These are phyloP conservation scores for Xylariales sp. DNA, from an alignment of 2,329 filamentous ascomycete species.

Conservation along the genomic window DNA sequence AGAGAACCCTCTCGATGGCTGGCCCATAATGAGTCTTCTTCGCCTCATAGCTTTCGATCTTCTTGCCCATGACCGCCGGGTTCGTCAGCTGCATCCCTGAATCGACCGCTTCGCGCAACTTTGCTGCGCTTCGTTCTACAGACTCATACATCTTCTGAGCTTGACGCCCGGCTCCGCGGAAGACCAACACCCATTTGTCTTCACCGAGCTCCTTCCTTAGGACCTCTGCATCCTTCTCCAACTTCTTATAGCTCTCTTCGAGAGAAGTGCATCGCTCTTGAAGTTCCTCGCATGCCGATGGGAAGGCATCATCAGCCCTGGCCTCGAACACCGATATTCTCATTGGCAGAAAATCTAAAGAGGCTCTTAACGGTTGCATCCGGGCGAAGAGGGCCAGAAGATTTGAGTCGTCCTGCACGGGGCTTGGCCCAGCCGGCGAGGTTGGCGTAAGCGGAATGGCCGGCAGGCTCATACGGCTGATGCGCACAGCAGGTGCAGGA, in stretches of 20 bases:
- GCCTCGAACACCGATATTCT: slow-evolving; percentile 80
- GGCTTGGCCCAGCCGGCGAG: slow-evolving; percentile 47
- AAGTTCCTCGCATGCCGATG: slow-evolving; percentile 85
- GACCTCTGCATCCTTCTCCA: slow-evolving; percentile 87
- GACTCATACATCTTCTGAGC: slow-evolving; percentile 97
- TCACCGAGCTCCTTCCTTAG: slow-evolving; percentile 87
- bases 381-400: slow-evolving; percentile 87
- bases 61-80: slow-evolving; percentile 67
- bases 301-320: slow-evolving; percentile 74
- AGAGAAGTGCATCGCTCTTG: slow-evolving; percentile 69
- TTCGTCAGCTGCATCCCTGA: slow-evolving; percentile 69
- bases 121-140: slow-evolving; percentile 79
- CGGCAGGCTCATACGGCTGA: slow-evolving; percentile 64
- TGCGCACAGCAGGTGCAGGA: slow-evolving; percentile 55
- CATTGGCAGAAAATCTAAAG: slow-evolving; percentile 95
- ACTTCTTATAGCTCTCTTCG: slow-evolving; percentile 80
- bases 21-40: slow-evolving; percentile 94
- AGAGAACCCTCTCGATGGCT: slow-evolving; percentile 84
- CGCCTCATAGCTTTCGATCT: slow-evolving; percentile 87
- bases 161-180: slow-evolving; percentile 85
- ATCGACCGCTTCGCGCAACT: slow-evolving; percentile 77
- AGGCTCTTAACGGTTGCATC: slow-evolving; percentile 91
- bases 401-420: slow-evolving; percentile 77
- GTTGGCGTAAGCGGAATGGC: slow-evolving; percentile 58
- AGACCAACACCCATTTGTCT: slow-evolving; percentile 93